phyloP scores from a whole-genome alignment of 2,329 filamentous ascomycete species.

The Lizonia empirigonia region DNA sequence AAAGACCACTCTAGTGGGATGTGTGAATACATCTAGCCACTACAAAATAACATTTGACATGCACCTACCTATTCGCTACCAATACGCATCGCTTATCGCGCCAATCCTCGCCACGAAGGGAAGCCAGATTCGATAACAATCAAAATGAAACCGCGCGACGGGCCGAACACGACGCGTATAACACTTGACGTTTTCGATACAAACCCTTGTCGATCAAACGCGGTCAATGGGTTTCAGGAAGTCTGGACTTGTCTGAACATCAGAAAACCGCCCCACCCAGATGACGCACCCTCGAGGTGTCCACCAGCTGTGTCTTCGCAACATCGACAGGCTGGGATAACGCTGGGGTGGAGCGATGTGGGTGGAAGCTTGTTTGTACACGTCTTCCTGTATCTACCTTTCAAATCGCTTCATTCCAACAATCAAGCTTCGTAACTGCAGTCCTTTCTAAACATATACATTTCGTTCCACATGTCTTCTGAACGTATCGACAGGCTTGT shows the following conservation, averaged over 20 bases:
- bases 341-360: slow-evolving; percentile 11
- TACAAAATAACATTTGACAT: neutral
- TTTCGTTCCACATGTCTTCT: slow-evolving; percentile 14
- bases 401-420: slow-evolving; percentile 6
- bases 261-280: slow-evolving; percentile 6
- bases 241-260: slow-evolving; percentile 14
- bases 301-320: slow-evolving; percentile 12
- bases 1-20: neutral
- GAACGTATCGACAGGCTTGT: slow-evolving; percentile 12
- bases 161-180: slow-evolving; percentile 15
- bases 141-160: slow-evolving; percentile 4
- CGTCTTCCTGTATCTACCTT: slow-evolving; percentile 7
- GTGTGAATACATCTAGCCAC: too few species aligned
- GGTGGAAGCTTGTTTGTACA: slow-evolving; percentile 7
- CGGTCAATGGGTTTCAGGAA: slow-evolving; percentile 16
- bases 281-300: slow-evolving; percentile 10
- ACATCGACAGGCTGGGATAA: slow-evolving; percentile 7
- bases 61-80: neutral
- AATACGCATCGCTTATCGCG: neutral
- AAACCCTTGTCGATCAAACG: slow-evolving; percentile 11
- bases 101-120: neutral
- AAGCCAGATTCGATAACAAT: neutral
- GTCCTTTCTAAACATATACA: slow-evolving; percentile 13
- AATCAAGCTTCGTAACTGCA: slow-evolving; percentile 13
- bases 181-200: slow-evolving; percentile 7